phyloP scores from a whole-genome alignment of 2,329 filamentous ascomycete species.

The Phialophora expanda region DNA sequence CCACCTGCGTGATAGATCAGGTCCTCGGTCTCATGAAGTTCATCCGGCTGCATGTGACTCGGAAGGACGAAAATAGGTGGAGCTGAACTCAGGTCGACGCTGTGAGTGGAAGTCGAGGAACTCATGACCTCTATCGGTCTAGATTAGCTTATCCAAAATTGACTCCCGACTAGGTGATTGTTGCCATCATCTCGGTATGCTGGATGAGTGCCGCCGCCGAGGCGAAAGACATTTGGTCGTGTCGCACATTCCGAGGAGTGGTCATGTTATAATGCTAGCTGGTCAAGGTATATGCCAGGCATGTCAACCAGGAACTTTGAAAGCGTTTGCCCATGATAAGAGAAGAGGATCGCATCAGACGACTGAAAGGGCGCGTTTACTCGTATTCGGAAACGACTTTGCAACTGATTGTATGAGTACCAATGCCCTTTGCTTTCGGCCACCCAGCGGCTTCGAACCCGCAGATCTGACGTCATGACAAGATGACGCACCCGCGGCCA shows the following conservation, averaged over 20 bases:
- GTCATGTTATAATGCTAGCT: background rate
- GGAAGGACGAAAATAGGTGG: slow-evolving; percentile 76
- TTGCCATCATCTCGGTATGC: background rate
- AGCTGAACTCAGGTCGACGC: slow-evolving; percentile 39
- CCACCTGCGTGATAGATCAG: slow-evolving; percentile 61
- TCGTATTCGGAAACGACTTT: background rate
- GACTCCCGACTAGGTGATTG: background rate
- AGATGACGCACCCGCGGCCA: background rate
- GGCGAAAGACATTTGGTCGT: background rate
- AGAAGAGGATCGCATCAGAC: background rate
- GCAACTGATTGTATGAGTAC: background rate
- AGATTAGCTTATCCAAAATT: background rate
- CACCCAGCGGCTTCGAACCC: background rate
- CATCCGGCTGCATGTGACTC: slow-evolving; percentile 68
- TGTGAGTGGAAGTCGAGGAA: background rate
- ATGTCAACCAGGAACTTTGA: background rate
- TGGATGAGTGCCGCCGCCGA: background rate
- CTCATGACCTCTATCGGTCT: background rate
- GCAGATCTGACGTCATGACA: background rate
- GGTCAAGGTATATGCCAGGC: background rate
- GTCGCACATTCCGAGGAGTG: background rate
- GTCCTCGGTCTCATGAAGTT: slow-evolving; percentile 68
- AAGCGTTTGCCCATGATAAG: background rate
- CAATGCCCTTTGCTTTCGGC: background rate
- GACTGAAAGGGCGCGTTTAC: background rate